These are phyloP conservation scores for Xylaria sp. DNA, from an alignment of 2,329 filamentous ascomycete species.

Conservation along the genomic window DNA sequence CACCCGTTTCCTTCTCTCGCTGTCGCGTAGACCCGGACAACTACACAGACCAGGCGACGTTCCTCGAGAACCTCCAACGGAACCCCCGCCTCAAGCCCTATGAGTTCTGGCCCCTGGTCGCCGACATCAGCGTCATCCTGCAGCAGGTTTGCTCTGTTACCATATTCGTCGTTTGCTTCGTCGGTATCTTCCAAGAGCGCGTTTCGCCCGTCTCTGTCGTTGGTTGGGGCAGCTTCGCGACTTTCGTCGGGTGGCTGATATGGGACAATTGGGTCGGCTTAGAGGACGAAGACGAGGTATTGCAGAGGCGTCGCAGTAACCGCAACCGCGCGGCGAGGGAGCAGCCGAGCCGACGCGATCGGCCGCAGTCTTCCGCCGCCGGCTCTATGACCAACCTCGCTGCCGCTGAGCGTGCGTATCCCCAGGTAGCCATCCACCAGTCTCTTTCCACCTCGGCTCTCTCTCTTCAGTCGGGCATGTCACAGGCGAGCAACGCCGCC, in stretches of 20 bases:
- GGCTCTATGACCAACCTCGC: slow-evolving; percentile 61
- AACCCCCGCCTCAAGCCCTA: slow-evolving; percentile 95
- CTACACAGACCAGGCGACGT: slow-evolving; percentile 96
- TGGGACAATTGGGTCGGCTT: slow-evolving; percentile 92
- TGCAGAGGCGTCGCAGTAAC: slow-evolving; percentile 52
- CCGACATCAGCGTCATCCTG: slow-evolving; percentile 94
- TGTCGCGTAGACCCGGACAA: slow-evolving; percentile 84
- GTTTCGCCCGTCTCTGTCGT: slow-evolving; percentile 92
- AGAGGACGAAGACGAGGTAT: slow-evolving; percentile 58
- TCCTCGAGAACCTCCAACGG: slow-evolving; percentile 93
- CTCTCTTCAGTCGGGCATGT: slow-evolving; percentile 62
- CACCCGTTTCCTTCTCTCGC: too few species aligned
- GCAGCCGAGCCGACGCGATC: slow-evolving; percentile 41
- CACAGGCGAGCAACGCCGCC: slow-evolving; percentile 48
- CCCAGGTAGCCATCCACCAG: slow-evolving; percentile 53
- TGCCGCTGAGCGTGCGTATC: slow-evolving; percentile 44
- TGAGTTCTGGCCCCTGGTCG: slow-evolving; percentile 97
- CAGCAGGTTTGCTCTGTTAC: slow-evolving; percentile 96
- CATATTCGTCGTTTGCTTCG: slow-evolving; percentile 94
- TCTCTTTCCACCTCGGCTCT: slow-evolving; percentile 65
- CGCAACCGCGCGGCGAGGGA: slow-evolving; percentile 51
- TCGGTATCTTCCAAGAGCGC: slow-evolving; percentile 86
- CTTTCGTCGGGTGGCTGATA: slow-evolving; percentile 86
- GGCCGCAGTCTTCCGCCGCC: slow-evolving; percentile 50
- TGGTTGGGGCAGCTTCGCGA: slow-evolving; percentile 83